Base-by-base conservation (phyloP, 2,329 filamentous ascomycete species). In the Pseudocercospora crystallina region DNA sequence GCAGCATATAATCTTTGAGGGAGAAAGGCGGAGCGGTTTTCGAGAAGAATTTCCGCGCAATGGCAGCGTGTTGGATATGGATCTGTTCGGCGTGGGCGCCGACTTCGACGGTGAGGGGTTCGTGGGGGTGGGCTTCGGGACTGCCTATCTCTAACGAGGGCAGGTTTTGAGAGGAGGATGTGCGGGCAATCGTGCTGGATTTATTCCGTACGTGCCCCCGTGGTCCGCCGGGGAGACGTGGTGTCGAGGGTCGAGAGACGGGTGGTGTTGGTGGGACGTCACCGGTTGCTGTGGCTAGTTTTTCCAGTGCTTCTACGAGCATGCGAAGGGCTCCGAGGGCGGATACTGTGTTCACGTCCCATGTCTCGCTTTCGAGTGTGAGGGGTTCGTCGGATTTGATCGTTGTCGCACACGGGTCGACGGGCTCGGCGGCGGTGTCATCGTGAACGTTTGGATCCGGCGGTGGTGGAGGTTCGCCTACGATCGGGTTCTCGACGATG, bases 41-140 rank as follows among this genome's bases (percentile, higher is more conserved):
- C 58, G 87, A 92, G 75, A 94, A 95, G 72, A 99, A 99, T 64
- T 94, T 94, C 60, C 90, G 84, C 13, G 89, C 90, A 58, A 97
- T 89, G 58, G 90, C 87, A 56, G 84, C 85, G 66, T 94, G 87
- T 68, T 96, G 91, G 31, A 89, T 73, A 53, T 86, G 83, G 49
- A 90, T 76, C 15, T 86, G 85, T 61, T 90, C 84, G 29, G 83
- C 84, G 67, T 89, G 82, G 39, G 82, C 81, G n/a, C 84, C 70
- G 31, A 76, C 66, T 33, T 76, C 70, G 31, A 73, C 63, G 1
- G 65, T 61, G 17, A 71, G 71, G 20, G 77, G 76, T 54, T 80
- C 77, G 51, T 74, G 69, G 30, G 72, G 69, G 48, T 72, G 68
- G 12, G 78, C 76, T 65, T 80, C 79, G 8, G 78, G 75, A 47